Evolutionary conservation across 306 rosid species (phyloP).

Genomic region (Potentilla sterilis): DNA sequence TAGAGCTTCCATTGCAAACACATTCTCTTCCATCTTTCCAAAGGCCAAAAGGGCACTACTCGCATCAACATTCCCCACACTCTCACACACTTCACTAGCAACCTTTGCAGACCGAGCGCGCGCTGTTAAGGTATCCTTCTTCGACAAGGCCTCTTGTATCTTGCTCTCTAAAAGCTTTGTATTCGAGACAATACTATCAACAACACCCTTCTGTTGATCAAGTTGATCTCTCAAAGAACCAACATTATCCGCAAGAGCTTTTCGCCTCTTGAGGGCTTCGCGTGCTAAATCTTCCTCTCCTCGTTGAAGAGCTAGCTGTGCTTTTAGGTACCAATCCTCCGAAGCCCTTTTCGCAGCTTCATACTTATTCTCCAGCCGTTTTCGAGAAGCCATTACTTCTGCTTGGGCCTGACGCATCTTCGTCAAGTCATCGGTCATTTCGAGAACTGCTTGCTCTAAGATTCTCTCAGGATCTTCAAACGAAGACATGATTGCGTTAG

Average conservation of each 20-base stretch:
- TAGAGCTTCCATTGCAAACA: constrained; percentile 92
- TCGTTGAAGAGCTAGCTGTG: constrained; percentile 83
- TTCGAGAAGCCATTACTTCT: constrained; percentile 87
- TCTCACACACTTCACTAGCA: constrained; percentile 78
- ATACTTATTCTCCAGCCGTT: constrained; percentile 81
- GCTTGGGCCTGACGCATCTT: constrained; percentile 98
- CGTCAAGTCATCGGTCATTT: constrained; percentile 88
- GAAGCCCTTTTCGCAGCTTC: constrained; percentile 85
- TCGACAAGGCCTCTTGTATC: constrained; percentile 87
- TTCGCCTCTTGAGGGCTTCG: constrained; percentile 88
- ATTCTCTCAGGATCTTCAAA: constrained; percentile 97
- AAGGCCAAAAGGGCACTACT: constrained; percentile 89
- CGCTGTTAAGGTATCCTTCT: constrained; percentile 91
- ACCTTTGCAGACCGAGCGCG: constrained; percentile 96
- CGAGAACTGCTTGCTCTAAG: constrained; percentile 87
- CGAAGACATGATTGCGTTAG: constrained; percentile 73
- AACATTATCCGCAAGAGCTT: constrained; percentile 91
- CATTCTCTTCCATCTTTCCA: constrained; percentile 98
- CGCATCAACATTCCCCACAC: constrained; percentile 86
- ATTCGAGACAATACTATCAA: constrained; percentile 84
- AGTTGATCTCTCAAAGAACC: constrained; percentile 78
- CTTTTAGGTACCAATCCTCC: constrained; percentile 91
- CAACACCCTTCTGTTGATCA: constrained; percentile 89
- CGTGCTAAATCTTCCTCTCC: constrained; percentile 96
- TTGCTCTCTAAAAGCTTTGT: constrained; percentile 96